Percentiles rank a stretch among this genome's conserved stretches.
phyloP scores from a whole-genome alignment of 2,329 filamentous ascomycete genomes.

The Botrytis aclada region DNA sequence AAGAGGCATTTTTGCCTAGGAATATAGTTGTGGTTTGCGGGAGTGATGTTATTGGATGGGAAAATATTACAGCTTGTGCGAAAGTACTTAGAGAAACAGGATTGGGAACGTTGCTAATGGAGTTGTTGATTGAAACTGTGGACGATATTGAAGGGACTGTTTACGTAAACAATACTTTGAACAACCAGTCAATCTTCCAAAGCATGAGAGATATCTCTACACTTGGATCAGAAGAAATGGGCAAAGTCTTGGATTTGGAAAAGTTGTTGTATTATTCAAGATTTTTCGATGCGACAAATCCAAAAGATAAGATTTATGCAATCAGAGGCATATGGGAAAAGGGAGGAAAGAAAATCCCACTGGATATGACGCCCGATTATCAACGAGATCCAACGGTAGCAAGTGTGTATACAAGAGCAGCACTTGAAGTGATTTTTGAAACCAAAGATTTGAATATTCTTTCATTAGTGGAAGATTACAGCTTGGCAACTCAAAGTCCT shows the following conservation, averaged over 20 bases:
- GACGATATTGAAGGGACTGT: conserved; percentile 9
- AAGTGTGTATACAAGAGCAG: conserved; percentile 20
- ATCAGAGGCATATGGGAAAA: conserved; percentile 21
- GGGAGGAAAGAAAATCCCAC: conserved; percentile 5
- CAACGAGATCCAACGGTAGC: neutral
- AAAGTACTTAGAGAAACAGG: conserved; percentile 18
- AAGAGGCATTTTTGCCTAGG: conserved; percentile 20
- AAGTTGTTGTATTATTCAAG: conserved; percentile 21
- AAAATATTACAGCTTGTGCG: conserved; percentile 13
- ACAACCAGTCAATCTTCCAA: conserved; percentile 22
- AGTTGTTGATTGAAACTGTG: conserved; percentile 15
- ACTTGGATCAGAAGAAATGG: neutral
- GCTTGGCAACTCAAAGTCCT: neutral
- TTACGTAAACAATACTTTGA: conserved; percentile 19
- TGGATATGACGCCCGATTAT: conserved; percentile 16
- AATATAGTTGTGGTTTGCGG: conserved; percentile 17
- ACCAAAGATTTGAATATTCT: conserved; percentile 23
- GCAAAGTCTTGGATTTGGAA: conserved; percentile 17
- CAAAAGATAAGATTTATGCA: conserved; percentile 23
- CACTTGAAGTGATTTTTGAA: conserved; percentile 18
- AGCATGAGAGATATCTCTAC: conserved; percentile 10
- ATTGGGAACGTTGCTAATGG: conserved; percentile 15
- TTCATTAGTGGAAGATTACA: conserved; percentile 23
- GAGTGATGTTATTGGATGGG: conserved; percentile 16
- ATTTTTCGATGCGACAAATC: conserved; percentile 20